Evolutionary conservation across 306 rosid species (phyloP).

Genomic region (Lathyrus tuberosus): DNA sequence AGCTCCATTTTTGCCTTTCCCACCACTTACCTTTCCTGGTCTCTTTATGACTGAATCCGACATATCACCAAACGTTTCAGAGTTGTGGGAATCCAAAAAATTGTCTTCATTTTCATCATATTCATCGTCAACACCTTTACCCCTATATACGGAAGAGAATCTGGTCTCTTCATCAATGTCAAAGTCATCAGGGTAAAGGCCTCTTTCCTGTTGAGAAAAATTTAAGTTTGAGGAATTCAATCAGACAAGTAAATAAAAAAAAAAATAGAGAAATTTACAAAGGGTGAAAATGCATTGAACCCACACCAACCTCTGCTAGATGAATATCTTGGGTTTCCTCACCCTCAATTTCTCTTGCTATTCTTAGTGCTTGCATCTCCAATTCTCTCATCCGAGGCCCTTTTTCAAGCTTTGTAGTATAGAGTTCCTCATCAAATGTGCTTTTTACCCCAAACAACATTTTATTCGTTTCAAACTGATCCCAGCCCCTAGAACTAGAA

Average conservation of each 20-base stretch:
- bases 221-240: slow-evolving; percentile 32
- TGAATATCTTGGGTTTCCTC: slow-evolving; percentile 96
- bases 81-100: slow-evolving; percentile 62
- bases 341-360: slow-evolving; percentile 93
- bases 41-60: slow-evolving; percentile 46
- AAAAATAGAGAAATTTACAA: slow-evolving; percentile 17
- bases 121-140: slow-evolving; percentile 68
- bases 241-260: slow-evolving; percentile 14
- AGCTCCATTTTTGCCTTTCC: slow-evolving; percentile 55
- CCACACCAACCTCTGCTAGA: slow-evolving; percentile 79
- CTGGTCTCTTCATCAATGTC: slow-evolving; percentile 94
- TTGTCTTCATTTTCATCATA: slow-evolving; percentile 68
- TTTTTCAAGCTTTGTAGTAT: slow-evolving; percentile 87
- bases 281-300: slow-evolving; percentile 18
- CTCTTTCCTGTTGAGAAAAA: slow-evolving; percentile 84
- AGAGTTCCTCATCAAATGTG: slow-evolving; percentile 84
- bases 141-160: slow-evolving; percentile 85
- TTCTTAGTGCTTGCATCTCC: slow-evolving; percentile 78
- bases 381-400: slow-evolving; percentile 79
- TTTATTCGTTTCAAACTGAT: slow-evolving; percentile 91
- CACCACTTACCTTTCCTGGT: slow-evolving; percentile 53
- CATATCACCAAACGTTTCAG: slow-evolving; percentile 73
- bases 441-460: slow-evolving; percentile 88
- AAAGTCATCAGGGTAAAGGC: slow-evolving; percentile 52
- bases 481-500: slow-evolving; percentile 79